Evolutionary conservation across 2,329 filamentous ascomycete species (phyloP).

Genomic region (Fusarium torulosum): DNA sequence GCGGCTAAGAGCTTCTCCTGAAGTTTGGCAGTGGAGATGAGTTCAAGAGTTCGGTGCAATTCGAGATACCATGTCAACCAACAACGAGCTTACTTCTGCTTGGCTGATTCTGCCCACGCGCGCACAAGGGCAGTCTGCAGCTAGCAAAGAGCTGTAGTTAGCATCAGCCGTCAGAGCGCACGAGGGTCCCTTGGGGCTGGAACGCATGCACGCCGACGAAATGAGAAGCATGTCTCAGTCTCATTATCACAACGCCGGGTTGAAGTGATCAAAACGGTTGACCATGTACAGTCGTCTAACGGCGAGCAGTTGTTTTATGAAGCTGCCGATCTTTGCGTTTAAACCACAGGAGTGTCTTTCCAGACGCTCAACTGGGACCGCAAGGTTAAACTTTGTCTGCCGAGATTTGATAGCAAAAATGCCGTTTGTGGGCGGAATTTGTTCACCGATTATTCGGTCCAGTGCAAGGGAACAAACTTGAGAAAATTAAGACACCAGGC

Average conservation of each 20-base stretch:
- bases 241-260: constrained; percentile 17
- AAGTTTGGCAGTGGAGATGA: constrained; percentile 30
- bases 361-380: background rate
- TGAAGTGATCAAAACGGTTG: constrained; percentile 10
- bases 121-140: constrained; percentile 4
- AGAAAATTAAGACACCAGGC: constrained; percentile 11
- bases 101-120: too few species aligned
- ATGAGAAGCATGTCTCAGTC: constrained; percentile 25
- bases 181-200: constrained; percentile 28
- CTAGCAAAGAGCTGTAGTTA: background rate
- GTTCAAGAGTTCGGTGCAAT: constrained; percentile 8
- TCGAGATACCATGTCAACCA: constrained; percentile 7
- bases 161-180: constrained; percentile 14
- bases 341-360: background rate
- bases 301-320: background rate
- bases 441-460: constrained; percentile 26
- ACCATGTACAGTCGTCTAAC: constrained; percentile 12
- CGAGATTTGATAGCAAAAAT: background rate
- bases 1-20: constrained; percentile 6
- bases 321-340: constrained; percentile 6
- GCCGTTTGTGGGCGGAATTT: constrained; percentile 23
- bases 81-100: constrained; percentile 9
- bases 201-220: constrained; percentile 18
- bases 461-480: constrained; percentile 13
- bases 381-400: background rate